Conservation (phyloP, 768 basidiomycete species). For the Agrocybe pediades region DNA sequence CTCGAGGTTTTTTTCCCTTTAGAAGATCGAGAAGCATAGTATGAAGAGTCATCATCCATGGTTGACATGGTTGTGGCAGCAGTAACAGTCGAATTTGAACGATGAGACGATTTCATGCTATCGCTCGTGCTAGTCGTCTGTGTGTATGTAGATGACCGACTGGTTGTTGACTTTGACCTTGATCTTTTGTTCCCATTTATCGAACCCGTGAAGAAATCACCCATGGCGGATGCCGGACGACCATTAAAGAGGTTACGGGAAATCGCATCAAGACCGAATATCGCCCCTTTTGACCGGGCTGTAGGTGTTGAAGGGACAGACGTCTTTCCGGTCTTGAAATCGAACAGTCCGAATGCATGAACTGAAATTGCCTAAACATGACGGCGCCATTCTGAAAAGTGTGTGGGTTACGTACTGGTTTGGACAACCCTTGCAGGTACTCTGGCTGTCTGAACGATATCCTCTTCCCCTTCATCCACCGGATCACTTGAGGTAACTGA, state of each 20-base stretch:
- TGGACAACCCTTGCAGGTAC: constrained; percentile 78
- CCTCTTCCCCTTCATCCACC: constrained; percentile 75
- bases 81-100: constrained; percentile 69
- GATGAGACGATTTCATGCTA: constrained; percentile 70
- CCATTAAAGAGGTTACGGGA: constrained; percentile 85
- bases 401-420: constrained; percentile 66
- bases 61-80: constrained; percentile 63
- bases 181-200: constrained; percentile 68
- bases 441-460: constrained; percentile 76
- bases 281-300: constrained; percentile 75
- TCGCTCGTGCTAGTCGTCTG: constrained; percentile 69
- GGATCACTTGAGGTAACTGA: constrained; percentile 75
- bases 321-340: constrained; percentile 73
- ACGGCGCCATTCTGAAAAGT: not conserved
- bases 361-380: constrained; percentile 42
- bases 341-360: constrained; percentile 87
- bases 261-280: constrained; percentile 88
- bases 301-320: constrained; percentile 89
- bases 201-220: constrained; percentile 76
- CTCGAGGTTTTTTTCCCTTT: constrained; percentile 48
- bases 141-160: constrained; percentile 75
- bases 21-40: constrained; percentile 45
- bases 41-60: constrained; percentile 62
- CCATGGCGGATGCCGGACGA: constrained; percentile 62
- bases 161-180: constrained; percentile 59